phyloP scores from a whole-genome alignment of 345 rosid species.

The Odontarrhena argentea region DNA sequence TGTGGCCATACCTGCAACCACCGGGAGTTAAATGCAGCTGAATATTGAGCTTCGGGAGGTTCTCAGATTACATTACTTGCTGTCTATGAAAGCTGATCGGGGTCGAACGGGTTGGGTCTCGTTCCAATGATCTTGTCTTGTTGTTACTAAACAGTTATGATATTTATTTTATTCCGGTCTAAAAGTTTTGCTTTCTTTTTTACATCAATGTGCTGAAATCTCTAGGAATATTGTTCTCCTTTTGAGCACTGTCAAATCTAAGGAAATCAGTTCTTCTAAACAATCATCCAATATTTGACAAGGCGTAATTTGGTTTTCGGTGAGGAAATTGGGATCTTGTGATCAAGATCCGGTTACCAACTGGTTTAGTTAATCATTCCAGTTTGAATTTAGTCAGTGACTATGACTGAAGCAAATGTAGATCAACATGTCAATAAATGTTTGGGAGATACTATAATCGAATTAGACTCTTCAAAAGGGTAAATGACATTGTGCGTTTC shows the following conservation, averaged over 20 bases:
- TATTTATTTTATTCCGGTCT: background rate
- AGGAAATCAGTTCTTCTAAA: background rate
- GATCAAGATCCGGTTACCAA: constrained; percentile 8
- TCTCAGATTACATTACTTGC: background rate
- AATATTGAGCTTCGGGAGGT: background rate
- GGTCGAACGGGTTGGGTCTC: constrained; percentile 21
- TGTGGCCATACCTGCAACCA: constrained; percentile 44
- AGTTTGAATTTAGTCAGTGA: background rate
- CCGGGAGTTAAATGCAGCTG: constrained; percentile 22
- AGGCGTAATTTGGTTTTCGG: background rate
- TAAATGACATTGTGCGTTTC: too few relatives aligned
- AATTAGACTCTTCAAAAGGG: too few relatives aligned
- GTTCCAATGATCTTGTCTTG: constrained; percentile 11
- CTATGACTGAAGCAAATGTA: too few relatives aligned
- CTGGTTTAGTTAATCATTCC: background rate
- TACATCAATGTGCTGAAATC: constrained; percentile 7
- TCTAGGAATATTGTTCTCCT: background rate
- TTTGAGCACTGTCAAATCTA: background rate
- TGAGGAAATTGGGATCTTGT: background rate
- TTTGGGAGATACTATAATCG: too few relatives aligned
- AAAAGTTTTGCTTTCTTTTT: background rate
- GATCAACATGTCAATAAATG: too few relatives aligned
- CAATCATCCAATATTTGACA: too few relatives aligned
- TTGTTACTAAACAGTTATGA: constrained; percentile 16
- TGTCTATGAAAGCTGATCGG: constrained; percentile 7